These are phyloP conservation scores for Debaryomyces tyrocola DNA, from an alignment of 805 yeast species.

Conservation along the genomic window DNA sequence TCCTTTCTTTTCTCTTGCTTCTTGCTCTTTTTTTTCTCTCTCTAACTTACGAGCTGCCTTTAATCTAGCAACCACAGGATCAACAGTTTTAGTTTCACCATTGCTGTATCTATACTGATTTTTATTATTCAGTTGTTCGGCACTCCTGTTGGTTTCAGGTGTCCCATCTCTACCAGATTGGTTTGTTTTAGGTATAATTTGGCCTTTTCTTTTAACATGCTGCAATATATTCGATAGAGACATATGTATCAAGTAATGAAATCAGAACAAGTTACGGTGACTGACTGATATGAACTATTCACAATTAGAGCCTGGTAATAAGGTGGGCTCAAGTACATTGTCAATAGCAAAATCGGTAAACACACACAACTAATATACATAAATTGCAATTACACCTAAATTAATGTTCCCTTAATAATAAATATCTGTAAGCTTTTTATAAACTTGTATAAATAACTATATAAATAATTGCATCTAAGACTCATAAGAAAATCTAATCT, in stretches of 20 bases:
- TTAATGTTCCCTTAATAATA: background rate
- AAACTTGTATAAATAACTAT: background rate
- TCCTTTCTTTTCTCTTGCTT: slow-evolving; percentile 34
- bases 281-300: too few relatives aligned
- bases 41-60: slow-evolving; percentile 67
- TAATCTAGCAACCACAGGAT: slow-evolving; percentile 69
- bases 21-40: slow-evolving; percentile 40
- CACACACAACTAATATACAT: too few relatives aligned
- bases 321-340: too few relatives aligned
- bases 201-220: slow-evolving; percentile 32
- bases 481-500: slow-evolving; percentile 23
- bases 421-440: background rate
- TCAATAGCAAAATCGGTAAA: too few relatives aligned
- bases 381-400: too few relatives aligned
- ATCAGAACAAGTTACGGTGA: too few relatives aligned
- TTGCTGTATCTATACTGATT: slow-evolving; percentile 3
- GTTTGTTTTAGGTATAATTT: slow-evolving; percentile 8
- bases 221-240: slow-evolving; percentile 31
- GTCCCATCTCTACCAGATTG: background rate
- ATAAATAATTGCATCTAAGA: background rate
- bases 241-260: slow-evolving; percentile 13
- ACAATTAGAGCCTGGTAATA: too few relatives aligned
- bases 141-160: background rate
- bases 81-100: slow-evolving; percentile 34
- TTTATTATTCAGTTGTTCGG: background rate